A percentile compares a stretch with the other conserved stretches of the same genome.
Evolutionary conservation across 352 stramenopile species (phyloP).

Genomic region (Phytophthora hybrid): DNA sequence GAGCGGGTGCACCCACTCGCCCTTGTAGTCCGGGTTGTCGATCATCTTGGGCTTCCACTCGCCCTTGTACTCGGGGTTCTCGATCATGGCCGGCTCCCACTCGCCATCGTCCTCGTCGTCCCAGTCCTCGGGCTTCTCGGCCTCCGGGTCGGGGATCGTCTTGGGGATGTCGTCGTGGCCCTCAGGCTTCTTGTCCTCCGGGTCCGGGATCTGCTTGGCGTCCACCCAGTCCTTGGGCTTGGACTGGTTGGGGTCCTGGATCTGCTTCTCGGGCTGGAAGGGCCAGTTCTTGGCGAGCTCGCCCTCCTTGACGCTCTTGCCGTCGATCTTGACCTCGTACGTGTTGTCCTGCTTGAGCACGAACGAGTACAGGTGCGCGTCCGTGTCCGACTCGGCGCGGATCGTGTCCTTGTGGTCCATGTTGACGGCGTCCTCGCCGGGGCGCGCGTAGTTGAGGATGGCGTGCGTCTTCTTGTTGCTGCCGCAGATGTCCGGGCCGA

Average conservation of each 20-base stretch:
- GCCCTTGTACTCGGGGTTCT: conserved; percentile 98
- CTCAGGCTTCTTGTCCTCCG: conserved; percentile 96
- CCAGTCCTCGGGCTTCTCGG: conserved; percentile 99
- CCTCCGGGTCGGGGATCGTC: conserved; percentile 97
- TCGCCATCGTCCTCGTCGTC: conserved; percentile 99
- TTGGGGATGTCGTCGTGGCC: conserved; percentile 99
- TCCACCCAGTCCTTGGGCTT: conserved; percentile 99
- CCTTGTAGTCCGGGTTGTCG: conserved; percentile 99
- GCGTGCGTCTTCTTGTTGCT: conserved; percentile 97
- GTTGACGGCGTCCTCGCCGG: conserved; percentile 94
- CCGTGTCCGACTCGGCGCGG: conserved; percentile 76
- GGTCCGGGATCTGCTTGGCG: conserved; percentile 97
- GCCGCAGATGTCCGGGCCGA: conserved; percentile 99
- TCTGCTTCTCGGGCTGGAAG: conserved; percentile 96
- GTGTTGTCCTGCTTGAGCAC: conserved; percentile 98
- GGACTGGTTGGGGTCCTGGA: conserved; percentile 96
- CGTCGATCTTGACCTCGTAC: conserved; percentile 97
- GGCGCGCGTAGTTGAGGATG: conserved; percentile 98
- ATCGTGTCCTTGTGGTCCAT: conserved; percentile 92
- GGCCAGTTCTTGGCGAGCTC: conserved; percentile 95
- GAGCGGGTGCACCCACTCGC: conserved; percentile 96
- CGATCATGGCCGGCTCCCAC: conserved; percentile 96
- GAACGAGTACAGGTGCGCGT: conserved; percentile 98
- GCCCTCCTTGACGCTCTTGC: conserved; percentile 93
- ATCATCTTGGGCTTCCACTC: conserved; percentile 99